Conservation (phyloP, 2,329 filamentous ascomycete genomes). For the Talaromyces sp. region DNA sequence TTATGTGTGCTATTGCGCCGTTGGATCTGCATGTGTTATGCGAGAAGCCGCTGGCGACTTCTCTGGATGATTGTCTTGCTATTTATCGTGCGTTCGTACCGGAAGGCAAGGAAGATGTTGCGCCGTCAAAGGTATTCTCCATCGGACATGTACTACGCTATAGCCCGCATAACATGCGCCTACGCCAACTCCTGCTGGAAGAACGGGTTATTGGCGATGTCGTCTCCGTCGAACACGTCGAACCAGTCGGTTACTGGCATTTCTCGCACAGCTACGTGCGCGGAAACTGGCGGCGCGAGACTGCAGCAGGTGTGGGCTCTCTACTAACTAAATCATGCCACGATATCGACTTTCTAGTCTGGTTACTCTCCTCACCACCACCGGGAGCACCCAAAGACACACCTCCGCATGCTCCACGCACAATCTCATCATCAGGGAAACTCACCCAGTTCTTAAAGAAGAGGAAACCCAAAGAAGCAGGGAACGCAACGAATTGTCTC, state of each 20-base stretch:
- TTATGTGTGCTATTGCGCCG: slow-evolving; percentile 67
- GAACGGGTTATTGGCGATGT: slow-evolving; percentile 77
- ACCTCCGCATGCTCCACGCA: slow-evolving; percentile 66
- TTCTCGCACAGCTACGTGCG: slow-evolving; percentile 85
- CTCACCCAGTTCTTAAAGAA: slow-evolving; percentile 71
- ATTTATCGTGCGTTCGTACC: slow-evolving; percentile 50
- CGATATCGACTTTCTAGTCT: slow-evolving; percentile 87
- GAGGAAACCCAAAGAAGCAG: slow-evolving; percentile 71
- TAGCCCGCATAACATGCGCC: slow-evolving; percentile 82
- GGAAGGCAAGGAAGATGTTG: slow-evolving; percentile 14
- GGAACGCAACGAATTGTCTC: slow-evolving; percentile 77
- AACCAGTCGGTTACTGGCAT: slow-evolving; percentile 95
- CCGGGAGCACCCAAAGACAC: slow-evolving; percentile 34
- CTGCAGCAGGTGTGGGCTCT: slow-evolving; percentile 64
- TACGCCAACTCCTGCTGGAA: slow-evolving; percentile 71
- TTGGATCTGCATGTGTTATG: slow-evolving; percentile 77
- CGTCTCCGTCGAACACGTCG: slow-evolving; percentile 81
- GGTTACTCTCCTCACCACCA: slow-evolving; percentile 75
- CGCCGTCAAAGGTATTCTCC: slow-evolving; percentile 62
- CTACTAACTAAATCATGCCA: slow-evolving; percentile 94
- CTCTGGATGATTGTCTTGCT: slow-evolving; percentile 67
- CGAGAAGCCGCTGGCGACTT: slow-evolving; percentile 88
- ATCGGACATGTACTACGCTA: slow-evolving; percentile 93
- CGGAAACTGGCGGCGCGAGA: slow-evolving; percentile 87
- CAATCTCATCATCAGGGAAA: slow-evolving; percentile 69